These are phyloP conservation scores for Picea glauca DNA, from an alignment of 75 land plant species.

Conservation along the genomic window DNA sequence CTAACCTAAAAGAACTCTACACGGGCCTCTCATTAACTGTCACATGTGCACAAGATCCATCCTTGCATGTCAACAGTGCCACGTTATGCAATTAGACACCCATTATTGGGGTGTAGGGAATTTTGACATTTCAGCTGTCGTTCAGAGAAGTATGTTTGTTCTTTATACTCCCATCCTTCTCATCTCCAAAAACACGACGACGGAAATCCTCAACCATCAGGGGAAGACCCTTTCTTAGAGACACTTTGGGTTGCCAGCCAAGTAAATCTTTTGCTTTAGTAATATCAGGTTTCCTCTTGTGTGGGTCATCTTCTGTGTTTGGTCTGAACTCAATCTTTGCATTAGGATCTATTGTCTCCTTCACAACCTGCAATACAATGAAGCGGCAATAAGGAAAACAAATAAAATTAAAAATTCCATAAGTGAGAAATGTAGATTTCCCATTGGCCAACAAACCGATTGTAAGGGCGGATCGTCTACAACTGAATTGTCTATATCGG, in stretches of 20 bases:
- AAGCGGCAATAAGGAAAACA: neutral
- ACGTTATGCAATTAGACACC: neutral
- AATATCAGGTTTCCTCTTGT: constrained; percentile 94
- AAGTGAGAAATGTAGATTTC: neutral
- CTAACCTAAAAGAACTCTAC: neutral
- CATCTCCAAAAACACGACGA: constrained; percentile 78
- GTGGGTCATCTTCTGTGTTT: constrained; percentile 90
- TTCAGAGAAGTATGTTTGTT: neutral
- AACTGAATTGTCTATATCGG: too few species aligned
- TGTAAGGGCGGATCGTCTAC: too few species aligned
- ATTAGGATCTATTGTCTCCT: constrained; percentile 79
- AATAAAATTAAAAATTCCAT: neutral
- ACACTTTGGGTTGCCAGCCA: constrained; percentile 84
- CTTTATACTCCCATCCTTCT: constrained; percentile 15
- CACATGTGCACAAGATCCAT: neutral
- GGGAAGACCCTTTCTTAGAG: constrained; percentile 80
- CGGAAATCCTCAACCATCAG: constrained; percentile 85
- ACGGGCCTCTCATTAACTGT: neutral
- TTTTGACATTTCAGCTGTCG: neutral
- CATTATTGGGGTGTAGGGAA: neutral
- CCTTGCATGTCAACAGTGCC: neutral
- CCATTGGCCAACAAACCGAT: neutral
- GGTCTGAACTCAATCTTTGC: constrained; percentile 74
- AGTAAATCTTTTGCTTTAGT: constrained; percentile 72
- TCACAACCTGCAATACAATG: constrained; percentile 63